Evolutionary conservation across 495 filamentous ascomycete genomes (phyloP), one percentile per base, ranked within the genome.

Genomic region (Ramalina intermedia): DNA sequence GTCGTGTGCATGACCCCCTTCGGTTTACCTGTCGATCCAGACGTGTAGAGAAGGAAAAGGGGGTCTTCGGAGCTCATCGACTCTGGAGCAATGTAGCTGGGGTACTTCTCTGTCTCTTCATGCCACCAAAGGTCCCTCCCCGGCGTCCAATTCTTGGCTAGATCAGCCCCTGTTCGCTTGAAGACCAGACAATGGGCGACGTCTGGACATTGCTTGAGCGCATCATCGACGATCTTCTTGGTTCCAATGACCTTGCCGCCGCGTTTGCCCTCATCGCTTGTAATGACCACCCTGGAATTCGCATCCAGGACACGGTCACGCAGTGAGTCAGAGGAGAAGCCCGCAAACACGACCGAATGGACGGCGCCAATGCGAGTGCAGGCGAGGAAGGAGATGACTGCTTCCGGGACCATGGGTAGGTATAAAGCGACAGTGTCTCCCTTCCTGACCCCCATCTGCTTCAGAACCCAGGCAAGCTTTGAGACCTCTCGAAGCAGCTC

Each of bases 1-100:
- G 91, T 99, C 9, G 87, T 94, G 74, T 96, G 91, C 87, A 96
- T 86, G 27, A 99, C 85, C 66, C 91, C 91, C 79, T 99, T 99
- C 38, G 91, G 91, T 73, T 96, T 95, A 21, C 91, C 91, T 14
- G 91, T 99, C 0, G 90, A 96, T 9, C 91, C 91, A 37, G 91
- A 96, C 1, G 91, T 99, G 69, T 99, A 96, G 45, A 99, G 81
- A 48, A 99, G 67, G 79, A 96, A 99, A 9, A 99, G 77, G 39
- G 91, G 93, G 56, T 99, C 91, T 65, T 99, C 91, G 1, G 91
- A 84, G 70, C 70, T 84, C 74, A 99, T 79, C 46, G 80, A 63
- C 67, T 89, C 87, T 11, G 90, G 89, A 21, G 89, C 71, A 58
- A 89, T 76, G 70, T 96, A 96, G 46, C 76, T 69, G 24, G 93